Evolutionary conservation across 805 yeast species (phyloP), one percentile per base, ranked within the genome.

Genomic region (Suhomyces sp.): DNA sequence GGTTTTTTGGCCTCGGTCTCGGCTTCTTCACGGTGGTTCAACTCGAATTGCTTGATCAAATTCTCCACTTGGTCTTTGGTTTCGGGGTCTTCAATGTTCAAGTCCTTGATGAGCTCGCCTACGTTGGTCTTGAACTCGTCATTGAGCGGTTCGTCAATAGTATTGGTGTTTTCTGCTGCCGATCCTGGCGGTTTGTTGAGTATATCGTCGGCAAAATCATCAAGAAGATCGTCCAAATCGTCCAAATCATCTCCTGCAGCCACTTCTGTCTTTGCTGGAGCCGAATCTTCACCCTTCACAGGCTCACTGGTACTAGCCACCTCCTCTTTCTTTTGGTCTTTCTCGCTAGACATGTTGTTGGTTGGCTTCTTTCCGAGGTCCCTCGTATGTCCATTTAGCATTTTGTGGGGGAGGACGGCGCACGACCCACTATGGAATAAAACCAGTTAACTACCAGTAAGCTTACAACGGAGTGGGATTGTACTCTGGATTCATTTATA

Each of bases 171-270:
- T 6, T 51, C 50, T 12, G 48, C 57, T 5, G 65, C 72, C 0
- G 80, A 71, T 3, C 85, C 88, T 1, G 87, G 88, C 1, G 87
- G 85, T 58, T 82, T 77, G 54, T 80, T 80, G 52, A 87, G 72
- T 0, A 86, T 78, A 53, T 84, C 89, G 55, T 85, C 89, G 42
- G 86, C 89, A 65, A 88, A 88, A 57, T 91, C 97, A 63, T 91
- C 97, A 49, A 93, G 75, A 54, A 90, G 76, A 61, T 90, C 96
- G 59, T 89, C 96, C 56, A 89, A 78, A 59, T 89, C 96, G 61
- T 86, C 90, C 49, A 83, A 72, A 49, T 84, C 88, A 53, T 86
- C 79, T 10, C 69, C 77, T 12, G 19, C 27, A 10, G 10, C 33
- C 4, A 29, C 33, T 17, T 15, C 19, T 9, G 29, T 10, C 29